Conservation (phyloP, 768 basidiomycete genomes). For the Leccinum incarnatum region DNA sequence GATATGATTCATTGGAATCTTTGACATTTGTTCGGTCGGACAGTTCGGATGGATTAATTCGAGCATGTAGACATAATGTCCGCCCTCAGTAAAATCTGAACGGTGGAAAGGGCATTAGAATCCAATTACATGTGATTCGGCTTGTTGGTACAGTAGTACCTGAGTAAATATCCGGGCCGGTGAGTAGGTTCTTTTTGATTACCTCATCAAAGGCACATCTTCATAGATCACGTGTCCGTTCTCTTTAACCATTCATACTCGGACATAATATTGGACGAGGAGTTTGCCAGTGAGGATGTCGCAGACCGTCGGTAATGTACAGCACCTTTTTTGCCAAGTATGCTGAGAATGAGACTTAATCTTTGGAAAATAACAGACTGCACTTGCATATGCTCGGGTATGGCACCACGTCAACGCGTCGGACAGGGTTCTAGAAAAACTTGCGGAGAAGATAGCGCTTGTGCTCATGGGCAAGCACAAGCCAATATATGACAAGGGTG, state of each 20-base stretch:
- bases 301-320: constrained; percentile 77
- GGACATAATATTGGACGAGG: background rate
- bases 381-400: constrained; percentile 88
- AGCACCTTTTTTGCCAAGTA: constrained; percentile 17
- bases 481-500: constrained; percentile 90
- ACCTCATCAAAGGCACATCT: background rate
- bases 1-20: background rate
- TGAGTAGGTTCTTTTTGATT: background rate
- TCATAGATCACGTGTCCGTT: background rate
- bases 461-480: constrained; percentile 99
- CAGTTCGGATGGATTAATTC: background rate
- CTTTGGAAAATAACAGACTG: constrained; percentile 58
- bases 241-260: background rate
- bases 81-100: background rate
- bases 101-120: background rate
- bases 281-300: constrained; percentile 53
- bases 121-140: background rate
- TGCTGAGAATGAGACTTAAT: background rate
- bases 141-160: background rate
- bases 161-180: too few relatives aligned
- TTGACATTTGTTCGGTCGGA: background rate
- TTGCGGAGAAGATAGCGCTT: constrained; percentile 90
- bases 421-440: constrained; percentile 89
- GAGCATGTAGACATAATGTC: background rate
- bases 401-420: constrained; percentile 96